Conservation (phyloP, 305 asterid genomes). For the Fraxinus latifolia region DNA sequence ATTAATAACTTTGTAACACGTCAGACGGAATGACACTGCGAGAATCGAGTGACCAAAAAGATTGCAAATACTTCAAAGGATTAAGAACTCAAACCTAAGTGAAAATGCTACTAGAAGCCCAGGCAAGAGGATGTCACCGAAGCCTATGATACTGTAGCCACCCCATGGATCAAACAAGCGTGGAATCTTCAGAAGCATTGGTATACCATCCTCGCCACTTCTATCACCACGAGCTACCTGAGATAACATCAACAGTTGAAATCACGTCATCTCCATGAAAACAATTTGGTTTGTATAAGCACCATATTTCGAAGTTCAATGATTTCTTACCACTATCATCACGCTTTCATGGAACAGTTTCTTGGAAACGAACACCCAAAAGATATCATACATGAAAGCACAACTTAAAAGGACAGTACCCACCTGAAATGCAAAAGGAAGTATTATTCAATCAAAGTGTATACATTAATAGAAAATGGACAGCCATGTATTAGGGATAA, state of each 20-base stretch:
- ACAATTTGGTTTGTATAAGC: neutral
- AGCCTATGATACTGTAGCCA: constrained; percentile 92
- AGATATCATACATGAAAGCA: constrained; percentile 88
- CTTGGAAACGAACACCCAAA: constrained; percentile 90
- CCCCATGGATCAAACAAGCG: constrained; percentile 99
- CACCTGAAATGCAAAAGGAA: constrained; percentile 49
- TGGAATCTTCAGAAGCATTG: constrained; percentile 92
- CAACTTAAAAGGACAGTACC: constrained; percentile 83
- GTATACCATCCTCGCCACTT: constrained; percentile 92
- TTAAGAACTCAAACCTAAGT: constrained; percentile 56
- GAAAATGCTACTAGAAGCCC: constrained; percentile 85
- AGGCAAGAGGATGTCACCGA: constrained; percentile 91
- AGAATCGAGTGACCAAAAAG: neutral
- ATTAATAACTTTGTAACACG: neutral
- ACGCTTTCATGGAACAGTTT: constrained; percentile 84
- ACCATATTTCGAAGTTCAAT: constrained; percentile 7
- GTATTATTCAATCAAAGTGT: neutral
- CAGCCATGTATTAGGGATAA: neutral
- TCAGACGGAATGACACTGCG: neutral
- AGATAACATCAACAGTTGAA: constrained; percentile 17
- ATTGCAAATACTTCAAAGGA: neutral
- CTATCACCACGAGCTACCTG: constrained; percentile 96
- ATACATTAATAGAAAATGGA: neutral
- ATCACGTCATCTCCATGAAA: constrained; percentile 19
- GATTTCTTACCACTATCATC: constrained; percentile 85